Percentiles rank a stretch among this genome's conserved stretches.
Evolutionary conservation across 805 yeast genomes (phyloP).

Genomic region (Kurtzmaniella fragi): DNA sequence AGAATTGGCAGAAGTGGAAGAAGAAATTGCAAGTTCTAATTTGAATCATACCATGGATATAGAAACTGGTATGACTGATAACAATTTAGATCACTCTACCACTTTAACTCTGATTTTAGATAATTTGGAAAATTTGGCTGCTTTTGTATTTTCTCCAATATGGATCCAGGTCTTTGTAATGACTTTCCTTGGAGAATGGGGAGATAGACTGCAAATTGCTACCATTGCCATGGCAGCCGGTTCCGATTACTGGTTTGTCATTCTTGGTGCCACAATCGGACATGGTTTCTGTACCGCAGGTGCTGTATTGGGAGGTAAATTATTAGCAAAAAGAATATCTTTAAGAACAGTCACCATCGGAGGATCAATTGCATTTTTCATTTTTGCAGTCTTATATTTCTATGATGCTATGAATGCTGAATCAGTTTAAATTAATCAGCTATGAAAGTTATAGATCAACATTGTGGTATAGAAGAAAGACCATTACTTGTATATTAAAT

Average conservation of each 20-base stretch:
- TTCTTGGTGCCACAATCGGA: constrained; percentile 84
- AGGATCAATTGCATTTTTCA: constrained; percentile 82
- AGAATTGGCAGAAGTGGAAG: constrained; percentile 95
- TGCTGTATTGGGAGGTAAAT: constrained; percentile 92
- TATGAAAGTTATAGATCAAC: background rate
- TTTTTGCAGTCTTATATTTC: constrained; percentile 78
- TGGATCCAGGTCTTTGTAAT: constrained; percentile 93
- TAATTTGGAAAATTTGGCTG: constrained; percentile 50
- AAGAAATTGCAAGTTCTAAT: constrained; percentile 70
- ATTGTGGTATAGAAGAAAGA: background rate
- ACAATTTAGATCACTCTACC: constrained; percentile 4
- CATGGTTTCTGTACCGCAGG: constrained; percentile 82
- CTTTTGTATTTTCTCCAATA: constrained; percentile 71
- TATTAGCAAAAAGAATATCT: constrained; percentile 82
- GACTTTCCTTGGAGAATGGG: constrained; percentile 99
- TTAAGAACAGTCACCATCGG: constrained; percentile 89
- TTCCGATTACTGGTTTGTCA: constrained; percentile 82
- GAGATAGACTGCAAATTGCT: constrained; percentile 96
- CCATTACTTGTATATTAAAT: background rate
- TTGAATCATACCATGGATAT: constrained; percentile 46
- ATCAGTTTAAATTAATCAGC: background rate
- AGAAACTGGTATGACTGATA: constrained; percentile 49
- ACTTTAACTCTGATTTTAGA: constrained; percentile 18
- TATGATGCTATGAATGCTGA: constrained; percentile 50
- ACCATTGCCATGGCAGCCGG: constrained; percentile 99